A percentile compares a stretch with the other conserved stretches of the same genome.
Conservation (phyloP, 176 grass and related monocot species). For the Bromus sterilis region DNA sequence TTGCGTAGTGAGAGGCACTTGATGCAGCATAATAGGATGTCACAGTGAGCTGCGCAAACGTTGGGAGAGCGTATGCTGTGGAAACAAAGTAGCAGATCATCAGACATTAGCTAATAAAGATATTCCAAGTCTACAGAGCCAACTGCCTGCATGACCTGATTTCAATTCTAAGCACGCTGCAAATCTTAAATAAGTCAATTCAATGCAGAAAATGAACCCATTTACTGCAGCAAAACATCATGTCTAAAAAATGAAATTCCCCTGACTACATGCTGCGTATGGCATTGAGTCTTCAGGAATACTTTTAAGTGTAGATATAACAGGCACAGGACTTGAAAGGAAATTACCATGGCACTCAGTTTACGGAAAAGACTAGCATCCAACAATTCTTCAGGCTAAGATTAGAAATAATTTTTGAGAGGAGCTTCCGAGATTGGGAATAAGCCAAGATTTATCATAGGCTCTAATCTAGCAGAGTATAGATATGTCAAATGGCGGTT, state of each 20-base stretch:
- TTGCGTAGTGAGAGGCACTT: conserved; percentile 56
- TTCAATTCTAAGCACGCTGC: neutral
- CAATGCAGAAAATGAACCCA: neutral
- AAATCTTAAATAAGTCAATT: neutral
- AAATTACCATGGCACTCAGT: neutral
- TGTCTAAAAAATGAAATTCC: neutral
- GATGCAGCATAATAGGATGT: conserved; percentile 82
- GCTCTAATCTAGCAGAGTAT: neutral
- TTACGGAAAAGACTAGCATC: neutral
- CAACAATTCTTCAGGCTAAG: neutral
- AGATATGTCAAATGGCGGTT: no score
- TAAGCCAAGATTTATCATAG: neutral
- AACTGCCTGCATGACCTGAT: neutral
- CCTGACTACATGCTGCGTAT: no score
- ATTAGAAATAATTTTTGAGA: neutral
- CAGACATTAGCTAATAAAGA: neutral
- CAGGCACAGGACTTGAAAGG: neutral
- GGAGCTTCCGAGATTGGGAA: neutral
- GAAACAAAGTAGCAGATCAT: neutral
- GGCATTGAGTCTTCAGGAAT: neutral
- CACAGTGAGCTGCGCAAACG: conserved; percentile 76
- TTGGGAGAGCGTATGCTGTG: conserved; percentile 69
- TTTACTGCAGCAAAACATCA: neutral
- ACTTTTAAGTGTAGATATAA: neutral
- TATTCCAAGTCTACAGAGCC: neutral